Conservation (phyloP, 768 basidiomycete genomes). For the Xanthoconium purpureum region DNA sequence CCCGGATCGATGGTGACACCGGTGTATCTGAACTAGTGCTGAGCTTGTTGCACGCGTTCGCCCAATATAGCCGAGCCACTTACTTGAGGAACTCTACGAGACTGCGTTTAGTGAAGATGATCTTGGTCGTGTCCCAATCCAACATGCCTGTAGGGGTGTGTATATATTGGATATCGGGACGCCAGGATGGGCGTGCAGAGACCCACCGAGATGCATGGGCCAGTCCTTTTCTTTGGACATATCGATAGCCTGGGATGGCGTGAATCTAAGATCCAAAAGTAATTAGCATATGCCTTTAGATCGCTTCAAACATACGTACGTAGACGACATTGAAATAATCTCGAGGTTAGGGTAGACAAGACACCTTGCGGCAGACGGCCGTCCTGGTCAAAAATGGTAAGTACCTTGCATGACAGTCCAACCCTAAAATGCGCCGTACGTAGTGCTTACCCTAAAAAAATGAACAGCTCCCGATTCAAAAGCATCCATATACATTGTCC, state of each 20-base stretch:
- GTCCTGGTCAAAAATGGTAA: not conserved
- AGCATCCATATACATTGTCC: not conserved
- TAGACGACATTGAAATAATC: constrained; percentile 22
- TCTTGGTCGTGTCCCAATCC: constrained; percentile 74
- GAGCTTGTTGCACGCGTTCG: constrained; percentile 18
- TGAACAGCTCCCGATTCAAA: not conserved
- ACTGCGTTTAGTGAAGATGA: constrained; percentile 76
- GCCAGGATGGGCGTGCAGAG: not conserved
- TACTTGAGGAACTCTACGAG: constrained; percentile 78
- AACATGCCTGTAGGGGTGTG: constrained; percentile 53
- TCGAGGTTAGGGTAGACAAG: not conserved
- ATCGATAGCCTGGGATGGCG: constrained; percentile 53
- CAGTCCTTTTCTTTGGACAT: constrained; percentile 70
- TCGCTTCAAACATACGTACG: constrained; percentile 13
- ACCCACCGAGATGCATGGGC: constrained; percentile 61
- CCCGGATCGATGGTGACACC: constrained; percentile 77
- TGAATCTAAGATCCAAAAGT: constrained; percentile 43
- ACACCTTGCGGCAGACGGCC: not conserved
- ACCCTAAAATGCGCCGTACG: too few relatives aligned
- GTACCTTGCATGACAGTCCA: too few relatives aligned
- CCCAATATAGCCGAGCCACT: constrained; percentile 15
- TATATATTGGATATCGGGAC: not conserved
- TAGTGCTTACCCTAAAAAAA: too few relatives aligned
- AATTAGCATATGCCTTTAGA: constrained; percentile 1
- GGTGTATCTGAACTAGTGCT: constrained; percentile 51